Evolutionary conservation across 2,329 filamentous ascomycete species (phyloP), one percentile per base, ranked within the genome.

Genomic region (Phialemoniopsis sp.): DNA sequence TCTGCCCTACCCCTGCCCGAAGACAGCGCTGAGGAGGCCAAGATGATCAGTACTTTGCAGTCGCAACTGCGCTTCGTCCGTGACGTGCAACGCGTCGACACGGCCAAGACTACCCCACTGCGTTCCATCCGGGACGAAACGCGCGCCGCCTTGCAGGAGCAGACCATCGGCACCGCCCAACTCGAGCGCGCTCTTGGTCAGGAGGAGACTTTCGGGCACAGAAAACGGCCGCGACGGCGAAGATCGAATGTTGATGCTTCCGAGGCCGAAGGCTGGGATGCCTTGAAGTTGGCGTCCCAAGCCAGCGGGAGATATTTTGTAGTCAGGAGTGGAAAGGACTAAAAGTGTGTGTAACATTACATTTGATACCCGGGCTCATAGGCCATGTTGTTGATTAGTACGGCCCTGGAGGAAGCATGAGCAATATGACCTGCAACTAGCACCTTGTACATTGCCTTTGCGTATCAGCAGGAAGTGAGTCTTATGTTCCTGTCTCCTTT

Each of bases 31-130:
- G 82, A 89, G 51, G 85, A 95, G 58, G 53, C 67, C 0, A 64
- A 71, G 18, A 88, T 95, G 78, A 73, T 95, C 4, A 57, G 74
- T 16, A 90, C 84, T 2, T 73, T 98, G 3, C 75, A 82, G 38
- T 80, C 85, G 26, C 93, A 98, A 57, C 76, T 98, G 0, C 84
- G 86, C 54, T 98, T 98, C 56, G 89, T 97, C n/a, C 82, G 79
- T 45, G 80, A 89, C 46, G 82, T 97, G 15, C 90, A 95, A 55
- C 68, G 73, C 33, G 83, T 95, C 36, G 77, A 95, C 58, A 90
- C 88, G 1, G 64, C 71, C 0, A 80, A 76, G 4, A 70, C 96
- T 1, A 72, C 80, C 40, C 90, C 93, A 0, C 64, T 98, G 32
- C 73, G 78, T 37, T 83, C 84, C 33, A 84, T 97, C 41, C 80